These are phyloP conservation scores for Pleomassaria siparia DNA, from an alignment of 2,329 filamentous ascomycete species.

Conservation along the genomic window DNA sequence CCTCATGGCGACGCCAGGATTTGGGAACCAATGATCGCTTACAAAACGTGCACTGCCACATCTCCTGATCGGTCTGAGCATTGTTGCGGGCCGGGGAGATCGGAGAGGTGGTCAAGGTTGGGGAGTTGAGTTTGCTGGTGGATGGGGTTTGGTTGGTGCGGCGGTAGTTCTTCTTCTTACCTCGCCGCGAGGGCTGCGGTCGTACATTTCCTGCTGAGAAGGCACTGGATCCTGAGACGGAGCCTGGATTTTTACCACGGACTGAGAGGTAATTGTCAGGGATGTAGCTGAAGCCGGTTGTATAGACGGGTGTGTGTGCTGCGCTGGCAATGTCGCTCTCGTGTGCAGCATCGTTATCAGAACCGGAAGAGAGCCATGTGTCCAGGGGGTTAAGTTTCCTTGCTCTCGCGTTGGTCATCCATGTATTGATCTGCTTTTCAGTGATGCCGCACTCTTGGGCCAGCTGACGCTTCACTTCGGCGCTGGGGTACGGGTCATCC, in stretches of 20 bases:
- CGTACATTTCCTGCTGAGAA: conserved; percentile 4
- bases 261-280: conserved; percentile 4
- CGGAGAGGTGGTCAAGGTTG: conserved; percentile 7
- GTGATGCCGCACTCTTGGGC: conserved; percentile 36
- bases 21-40: conserved; percentile 29
- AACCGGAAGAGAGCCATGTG: conserved; percentile 13
- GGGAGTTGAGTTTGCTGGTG: conserved; percentile 9
- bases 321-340: conserved; percentile 18
- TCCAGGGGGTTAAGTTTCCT: conserved; percentile 24
- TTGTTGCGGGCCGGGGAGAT: not conserved
- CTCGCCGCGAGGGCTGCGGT: conserved; percentile 22
- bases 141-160: conserved; percentile 17
- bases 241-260: conserved; percentile 8
- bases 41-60: conserved; percentile 42
- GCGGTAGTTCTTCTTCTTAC: conserved; percentile 42
- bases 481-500: conserved; percentile 34
- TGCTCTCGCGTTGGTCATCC: conserved; percentile 40
- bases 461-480: conserved; percentile 30
- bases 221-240: conserved; percentile 11
- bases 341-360: conserved; percentile 21
- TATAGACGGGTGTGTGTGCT: conserved; percentile 11
- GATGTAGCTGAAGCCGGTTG: conserved; percentile 8
- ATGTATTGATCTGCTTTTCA: conserved; percentile 38
- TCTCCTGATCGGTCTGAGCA: conserved; percentile 15
- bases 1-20: conserved; percentile 41